Evolutionary conservation across 192 early-diverging fungal genomes (phyloP).

Genomic region (Irineochytrium annulatum): DNA sequence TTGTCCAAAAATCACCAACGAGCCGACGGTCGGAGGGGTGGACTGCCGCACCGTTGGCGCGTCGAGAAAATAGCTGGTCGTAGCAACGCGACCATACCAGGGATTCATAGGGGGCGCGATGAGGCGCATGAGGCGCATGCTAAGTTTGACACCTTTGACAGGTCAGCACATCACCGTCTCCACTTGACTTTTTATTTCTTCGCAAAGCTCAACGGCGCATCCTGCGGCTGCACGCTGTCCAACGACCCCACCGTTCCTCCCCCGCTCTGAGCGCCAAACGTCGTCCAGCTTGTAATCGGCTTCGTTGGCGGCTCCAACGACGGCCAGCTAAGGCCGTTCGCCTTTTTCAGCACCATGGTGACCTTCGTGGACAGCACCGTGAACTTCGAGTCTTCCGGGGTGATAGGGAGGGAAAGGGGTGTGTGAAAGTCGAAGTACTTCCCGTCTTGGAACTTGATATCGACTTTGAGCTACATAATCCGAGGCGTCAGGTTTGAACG

Average conservation of each 20-base stretch:
- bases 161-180: too few species aligned
- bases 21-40: too few species aligned
- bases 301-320: slow-evolving; percentile 64
- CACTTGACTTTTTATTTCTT: slow-evolving; percentile 34
- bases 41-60: too few species aligned
- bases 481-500: background rate
- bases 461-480: slow-evolving; percentile 52
- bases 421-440: slow-evolving; percentile 67
- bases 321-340: slow-evolving; percentile 80
- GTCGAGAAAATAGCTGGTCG: too few species aligned
- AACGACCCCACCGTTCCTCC: slow-evolving; percentile 64
- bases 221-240: slow-evolving; percentile 49
- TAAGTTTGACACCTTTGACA: too few species aligned
- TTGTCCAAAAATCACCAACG: too few species aligned
- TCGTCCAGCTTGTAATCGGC: slow-evolving; percentile 66
- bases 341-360: slow-evolving; percentile 87
- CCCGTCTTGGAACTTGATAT: slow-evolving; percentile 75
- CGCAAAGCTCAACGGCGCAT: slow-evolving; percentile 38
- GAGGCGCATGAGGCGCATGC: too few species aligned
- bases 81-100: too few species aligned
- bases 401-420: slow-evolving; percentile 70
- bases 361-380: slow-evolving; percentile 91
- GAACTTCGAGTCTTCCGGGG: slow-evolving; percentile 63
- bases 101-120: too few species aligned
- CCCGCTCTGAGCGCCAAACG: slow-evolving; percentile 72